phyloP scores from a whole-genome alignment of 2,329 filamentous ascomycete genomes.

The Plectosphaerella plurivora region DNA sequence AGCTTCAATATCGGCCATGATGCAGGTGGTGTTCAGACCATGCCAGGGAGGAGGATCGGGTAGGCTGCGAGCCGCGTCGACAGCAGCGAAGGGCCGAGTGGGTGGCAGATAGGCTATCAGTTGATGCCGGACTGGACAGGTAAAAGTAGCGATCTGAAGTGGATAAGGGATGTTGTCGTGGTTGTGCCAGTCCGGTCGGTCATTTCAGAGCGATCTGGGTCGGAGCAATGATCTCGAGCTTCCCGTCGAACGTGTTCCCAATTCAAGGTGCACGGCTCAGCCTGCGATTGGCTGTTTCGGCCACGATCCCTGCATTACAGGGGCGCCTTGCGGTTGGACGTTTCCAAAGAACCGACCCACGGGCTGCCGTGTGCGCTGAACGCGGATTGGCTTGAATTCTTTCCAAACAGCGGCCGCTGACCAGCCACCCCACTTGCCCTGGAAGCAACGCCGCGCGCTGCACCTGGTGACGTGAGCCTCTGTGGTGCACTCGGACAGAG shows the following conservation, averaged over 20 bases:
- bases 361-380: too few relatives aligned
- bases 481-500: neutral
- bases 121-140: neutral
- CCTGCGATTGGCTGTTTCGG: neutral
- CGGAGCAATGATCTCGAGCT: neutral
- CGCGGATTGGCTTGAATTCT: too few relatives aligned
- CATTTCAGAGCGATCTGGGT: neutral
- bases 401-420: neutral
- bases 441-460: neutral
- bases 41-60: neutral
- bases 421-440: neutral
- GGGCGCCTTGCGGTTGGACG: neutral
- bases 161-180: neutral
- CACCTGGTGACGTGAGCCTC: neutral
- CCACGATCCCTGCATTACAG: neutral
- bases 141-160: neutral
- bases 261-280: neutral
- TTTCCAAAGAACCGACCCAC: too few relatives aligned
- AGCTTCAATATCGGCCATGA: slow-evolving; percentile 18
- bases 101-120: neutral
- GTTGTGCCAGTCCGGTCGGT: neutral
- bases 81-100: too few relatives aligned
- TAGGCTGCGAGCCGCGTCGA: neutral
- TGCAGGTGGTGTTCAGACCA: slow-evolving; percentile 1
- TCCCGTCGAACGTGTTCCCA: neutral